A percentile compares a stretch with the other conserved stretches of the same genome.
Conservation (phyloP, 2,329 filamentous ascomycete genomes). For the Bertia moriformis region DNA sequence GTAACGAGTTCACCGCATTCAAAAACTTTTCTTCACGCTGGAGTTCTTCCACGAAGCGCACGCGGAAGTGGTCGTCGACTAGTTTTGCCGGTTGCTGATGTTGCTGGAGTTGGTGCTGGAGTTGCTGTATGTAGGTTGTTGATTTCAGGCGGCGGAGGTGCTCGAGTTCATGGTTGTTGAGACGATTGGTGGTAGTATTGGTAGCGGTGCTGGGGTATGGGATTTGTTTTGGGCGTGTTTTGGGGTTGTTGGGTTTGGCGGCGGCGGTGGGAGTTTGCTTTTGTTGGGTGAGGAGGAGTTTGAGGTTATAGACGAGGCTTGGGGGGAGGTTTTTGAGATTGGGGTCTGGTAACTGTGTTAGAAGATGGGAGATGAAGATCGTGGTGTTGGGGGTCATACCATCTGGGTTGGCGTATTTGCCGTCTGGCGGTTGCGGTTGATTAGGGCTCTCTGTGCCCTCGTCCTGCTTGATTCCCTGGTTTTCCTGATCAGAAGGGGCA, state of each 20-base stretch:
- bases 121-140: not conserved
- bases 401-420: not conserved
- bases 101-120: not conserved
- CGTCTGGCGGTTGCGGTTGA: not conserved
- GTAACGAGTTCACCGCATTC: too few species aligned
- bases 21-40: too few species aligned
- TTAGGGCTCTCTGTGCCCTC: not conserved
- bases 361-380: not conserved
- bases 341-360: not conserved
- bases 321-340: not conserved
- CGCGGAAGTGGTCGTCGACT: too few species aligned
- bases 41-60: too few species aligned
- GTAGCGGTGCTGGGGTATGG: not conserved
- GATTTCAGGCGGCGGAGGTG: too few species aligned
- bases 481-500: not conserved
- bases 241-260: not conserved
- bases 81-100: not conserved
- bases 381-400: not conserved
- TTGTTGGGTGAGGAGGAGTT: not conserved
- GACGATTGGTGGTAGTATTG: not conserved
- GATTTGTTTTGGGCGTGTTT: not conserved
- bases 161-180: too few species aligned
- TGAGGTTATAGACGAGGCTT: not conserved
- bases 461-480: too few species aligned
- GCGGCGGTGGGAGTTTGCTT: not conserved